Conservation (phyloP, 768 basidiomycete genomes). For the Russula sp. region DNA sequence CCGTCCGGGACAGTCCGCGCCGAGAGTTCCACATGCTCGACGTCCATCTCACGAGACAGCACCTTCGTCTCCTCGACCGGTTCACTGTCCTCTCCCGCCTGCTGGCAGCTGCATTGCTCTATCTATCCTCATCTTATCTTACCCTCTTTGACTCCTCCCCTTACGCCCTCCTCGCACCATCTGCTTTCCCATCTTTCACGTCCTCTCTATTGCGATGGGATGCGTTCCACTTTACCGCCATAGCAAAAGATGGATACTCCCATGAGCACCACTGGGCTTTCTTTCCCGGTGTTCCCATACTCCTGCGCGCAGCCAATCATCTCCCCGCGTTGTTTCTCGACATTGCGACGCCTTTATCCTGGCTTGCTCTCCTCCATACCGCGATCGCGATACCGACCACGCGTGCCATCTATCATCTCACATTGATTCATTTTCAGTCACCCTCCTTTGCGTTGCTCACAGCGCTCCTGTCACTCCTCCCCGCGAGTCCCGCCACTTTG, state of each 20-base stretch:
- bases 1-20: neutral
- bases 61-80: slow-evolving; percentile 22
- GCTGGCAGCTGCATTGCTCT: slow-evolving; percentile 5
- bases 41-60: neutral
- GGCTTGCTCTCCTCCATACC: slow-evolving; percentile 39
- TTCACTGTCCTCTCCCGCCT: slow-evolving; percentile 24
- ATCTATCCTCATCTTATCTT: slow-evolving; percentile 19
- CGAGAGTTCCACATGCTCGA: neutral
- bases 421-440: slow-evolving; percentile 53
- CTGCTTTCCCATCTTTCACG: slow-evolving; percentile 18
- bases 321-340: neutral
- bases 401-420: slow-evolving; percentile 54
- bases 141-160: slow-evolving; percentile 30
- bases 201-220: slow-evolving; percentile 77
- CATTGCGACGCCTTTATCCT: neutral
- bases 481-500: slow-evolving; percentile 75
- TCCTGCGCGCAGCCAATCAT: slow-evolving; percentile 43
- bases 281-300: slow-evolving; percentile 61
- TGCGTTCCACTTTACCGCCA: slow-evolving; percentile 70
- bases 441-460: slow-evolving; percentile 59
- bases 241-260: slow-evolving; percentile 55
- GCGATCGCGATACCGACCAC: slow-evolving; percentile 44
- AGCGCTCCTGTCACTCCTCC: slow-evolving; percentile 66
- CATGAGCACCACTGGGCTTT: slow-evolving; percentile 90
- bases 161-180: slow-evolving; percentile 5